phyloP scores from a whole-genome alignment of 2,329 filamentous ascomycete genomes.

The Aspergillus neotritici region DNA sequence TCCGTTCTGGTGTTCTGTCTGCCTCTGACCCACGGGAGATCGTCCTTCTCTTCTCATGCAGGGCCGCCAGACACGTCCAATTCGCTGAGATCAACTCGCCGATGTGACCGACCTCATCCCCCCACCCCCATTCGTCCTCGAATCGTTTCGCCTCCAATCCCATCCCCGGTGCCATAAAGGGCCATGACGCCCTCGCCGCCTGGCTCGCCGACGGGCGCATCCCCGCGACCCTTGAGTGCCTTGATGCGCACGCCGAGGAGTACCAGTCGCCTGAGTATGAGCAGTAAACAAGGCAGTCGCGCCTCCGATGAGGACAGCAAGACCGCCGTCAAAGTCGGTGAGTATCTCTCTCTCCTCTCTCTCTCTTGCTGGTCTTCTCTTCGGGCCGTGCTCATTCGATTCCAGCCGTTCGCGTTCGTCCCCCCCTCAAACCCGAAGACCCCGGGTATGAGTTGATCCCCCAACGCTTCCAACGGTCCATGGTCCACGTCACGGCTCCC shows the following conservation, averaged over 20 bases:
- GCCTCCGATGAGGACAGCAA: conserved; percentile 84
- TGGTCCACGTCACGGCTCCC: conserved; percentile 80
- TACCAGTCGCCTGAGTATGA: conserved; percentile 77
- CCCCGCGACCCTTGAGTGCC: conserved; percentile 71
- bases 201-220: conserved; percentile 53
- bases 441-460: conserved; percentile 93
- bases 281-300: conserved; percentile 69
- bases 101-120: no score
- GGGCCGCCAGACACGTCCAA: no score
- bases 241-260: conserved; percentile 73
- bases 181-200: conserved; percentile 65
- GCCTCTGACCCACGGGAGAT: no score
- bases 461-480: conserved; percentile 87
- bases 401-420: conserved; percentile 84
- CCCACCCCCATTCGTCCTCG: no score
- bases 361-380: neutral
- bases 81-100: no score
- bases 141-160: no score
- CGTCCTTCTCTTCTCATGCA: no score
- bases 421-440: conserved; percentile 73
- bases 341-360: conserved; percentile 37
- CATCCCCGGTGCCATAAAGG: conserved; percentile 6
- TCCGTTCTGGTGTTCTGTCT: no score
- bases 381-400: conserved; percentile 9
- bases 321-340: conserved; percentile 95